These are phyloP conservation scores for Penicillium maclennaniae DNA, from an alignment of 495 filamentous ascomycete species.

Conservation along the genomic window DNA sequence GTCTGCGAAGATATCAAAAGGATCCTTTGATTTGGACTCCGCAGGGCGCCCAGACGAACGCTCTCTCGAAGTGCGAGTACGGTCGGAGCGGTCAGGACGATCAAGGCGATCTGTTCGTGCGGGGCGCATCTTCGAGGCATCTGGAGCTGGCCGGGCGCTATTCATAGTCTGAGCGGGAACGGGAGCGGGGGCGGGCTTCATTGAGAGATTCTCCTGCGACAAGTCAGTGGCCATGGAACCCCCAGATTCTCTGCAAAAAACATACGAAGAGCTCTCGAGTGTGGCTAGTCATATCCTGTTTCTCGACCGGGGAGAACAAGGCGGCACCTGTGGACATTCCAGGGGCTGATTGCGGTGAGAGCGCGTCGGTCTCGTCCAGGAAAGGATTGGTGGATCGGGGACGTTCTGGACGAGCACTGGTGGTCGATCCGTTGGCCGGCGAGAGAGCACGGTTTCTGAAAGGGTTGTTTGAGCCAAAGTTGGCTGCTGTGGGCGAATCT, in stretches of 20 bases:
- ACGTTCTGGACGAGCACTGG: conserved; percentile 50
- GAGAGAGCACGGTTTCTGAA: conserved; percentile 88
- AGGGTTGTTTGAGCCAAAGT: conserved; percentile 92
- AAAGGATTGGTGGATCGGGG: conserved; percentile 90
- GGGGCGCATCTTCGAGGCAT: conserved; percentile 15
- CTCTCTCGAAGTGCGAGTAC: conserved; percentile 31
- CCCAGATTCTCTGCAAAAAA: conserved; percentile 16
- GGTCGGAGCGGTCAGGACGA: conserved; percentile 14
- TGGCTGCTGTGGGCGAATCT: conserved; percentile 50
- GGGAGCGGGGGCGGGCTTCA: conserved; percentile 26
- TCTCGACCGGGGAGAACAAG: conserved; percentile 55
- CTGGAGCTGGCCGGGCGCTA: conserved; percentile 40
- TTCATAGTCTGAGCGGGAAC: conserved; percentile 11
- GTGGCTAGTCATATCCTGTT: conserved; percentile 54
- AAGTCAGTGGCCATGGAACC: conserved; percentile 4
- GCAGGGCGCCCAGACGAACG: conserved; percentile 21
- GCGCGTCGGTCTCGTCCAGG: conserved; percentile 63
- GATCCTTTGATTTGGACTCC: conserved; percentile 33
- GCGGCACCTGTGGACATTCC: conserved; percentile 40
- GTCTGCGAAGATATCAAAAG: conserved; percentile 60
- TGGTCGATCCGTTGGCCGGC: conserved; percentile 54
- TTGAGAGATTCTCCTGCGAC: conserved; percentile 40
- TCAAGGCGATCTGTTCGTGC: conserved; percentile 26
- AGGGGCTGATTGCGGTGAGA: conserved; percentile 46
- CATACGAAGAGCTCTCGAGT: conserved; percentile 89